These are phyloP conservation scores for Sporothrix pallida DNA, from an alignment of 2,329 filamentous ascomycete species.

Conservation along the genomic window DNA sequence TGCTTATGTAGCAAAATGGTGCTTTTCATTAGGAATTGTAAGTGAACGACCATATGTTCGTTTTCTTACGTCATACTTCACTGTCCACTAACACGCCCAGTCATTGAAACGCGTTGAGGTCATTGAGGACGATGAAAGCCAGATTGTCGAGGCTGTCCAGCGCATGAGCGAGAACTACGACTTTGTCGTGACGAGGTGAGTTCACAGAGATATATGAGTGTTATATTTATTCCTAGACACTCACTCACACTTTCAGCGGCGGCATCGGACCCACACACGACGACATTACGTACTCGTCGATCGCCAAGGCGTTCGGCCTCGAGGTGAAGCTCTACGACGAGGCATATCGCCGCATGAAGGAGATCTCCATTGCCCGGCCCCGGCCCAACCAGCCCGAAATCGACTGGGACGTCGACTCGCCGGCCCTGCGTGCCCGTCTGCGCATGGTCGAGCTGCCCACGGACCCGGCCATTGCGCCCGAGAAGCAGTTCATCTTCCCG, in stretches of 20 bases:
- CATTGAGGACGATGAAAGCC: conserved; percentile 87
- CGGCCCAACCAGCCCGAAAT: conserved; percentile 75
- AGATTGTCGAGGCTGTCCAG: conserved; percentile 85
- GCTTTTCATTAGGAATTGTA: conserved; percentile 66
- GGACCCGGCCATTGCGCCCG: conserved; percentile 67
- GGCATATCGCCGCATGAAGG: conserved; percentile 82
- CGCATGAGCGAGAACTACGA: conserved; percentile 91
- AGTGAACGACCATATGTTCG: conserved; percentile 35
- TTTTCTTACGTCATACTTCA: not conserved
- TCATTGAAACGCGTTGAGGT: conserved; percentile 83
- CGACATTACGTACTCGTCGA: conserved; percentile 95
- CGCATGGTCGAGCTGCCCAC: conserved; percentile 89
- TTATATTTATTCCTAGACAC: not conserved
- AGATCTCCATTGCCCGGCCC: conserved; percentile 66
- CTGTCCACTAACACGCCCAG: not conserved
- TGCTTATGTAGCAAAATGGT: conserved; percentile 68
- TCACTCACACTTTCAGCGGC: conserved; percentile 57
- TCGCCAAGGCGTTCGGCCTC: conserved; percentile 85
- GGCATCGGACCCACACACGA: conserved; percentile 98
- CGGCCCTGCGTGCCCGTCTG: conserved; percentile 78
- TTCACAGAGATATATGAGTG: not conserved
- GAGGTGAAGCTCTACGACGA: conserved; percentile 77
- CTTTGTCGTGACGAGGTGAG: conserved; percentile 83
- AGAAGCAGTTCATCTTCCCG: conserved; percentile 79
- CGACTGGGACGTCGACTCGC: conserved; percentile 82